Base-by-base conservation (phyloP, 805 yeast genomes). In the Naumovozyma castellii region DNA sequence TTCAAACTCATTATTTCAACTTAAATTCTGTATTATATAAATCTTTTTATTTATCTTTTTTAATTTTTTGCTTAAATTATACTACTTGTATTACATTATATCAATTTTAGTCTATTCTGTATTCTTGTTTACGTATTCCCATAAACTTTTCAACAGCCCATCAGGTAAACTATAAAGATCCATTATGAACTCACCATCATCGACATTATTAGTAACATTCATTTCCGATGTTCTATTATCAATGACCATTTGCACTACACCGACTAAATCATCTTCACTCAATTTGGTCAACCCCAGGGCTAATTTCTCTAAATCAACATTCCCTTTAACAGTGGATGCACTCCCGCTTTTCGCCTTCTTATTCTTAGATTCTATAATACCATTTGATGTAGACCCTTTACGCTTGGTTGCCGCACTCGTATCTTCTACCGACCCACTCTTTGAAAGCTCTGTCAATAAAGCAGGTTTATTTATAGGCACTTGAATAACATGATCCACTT, bases 201-300 rank as follows among this genome's bases (percentile, higher is more conserved):
- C 97, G 36, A 84, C 87, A 56, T 90, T 95, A 62, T 92, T 92
- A 59, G 88, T 87, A 53, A 92, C 83, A 65, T 83, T 87, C 95
- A 92, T 90, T 36, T 90, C 97, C 30, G 86, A 79, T 4, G 97
- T 87, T 59, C 86, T 78, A 66, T 92, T 92, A 62, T 90, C 97
- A 36, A 95, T 87, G 33, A 90, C 92, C 97, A 92, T 90, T 65
- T 90, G 97, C 40, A 90, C 97, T 34, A 92, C 92, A 19, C 88
- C 94, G 41, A 92, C 75, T 49, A 90, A 69, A 62, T 92, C 97
- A 60, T 92, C 97, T 64, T 90, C 97, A 42, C 71, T 79, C 46
- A 90, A 71, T 62, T 84, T 84, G 41, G 94, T 85, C 53, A 90
- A 72, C 2, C 92, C 90, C 44, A 81, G 84, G 3, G 97, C 96